Evolutionary conservation across 139 green algal species (phyloP).

Genomic region (Chlamydomonas sp.): DNA sequence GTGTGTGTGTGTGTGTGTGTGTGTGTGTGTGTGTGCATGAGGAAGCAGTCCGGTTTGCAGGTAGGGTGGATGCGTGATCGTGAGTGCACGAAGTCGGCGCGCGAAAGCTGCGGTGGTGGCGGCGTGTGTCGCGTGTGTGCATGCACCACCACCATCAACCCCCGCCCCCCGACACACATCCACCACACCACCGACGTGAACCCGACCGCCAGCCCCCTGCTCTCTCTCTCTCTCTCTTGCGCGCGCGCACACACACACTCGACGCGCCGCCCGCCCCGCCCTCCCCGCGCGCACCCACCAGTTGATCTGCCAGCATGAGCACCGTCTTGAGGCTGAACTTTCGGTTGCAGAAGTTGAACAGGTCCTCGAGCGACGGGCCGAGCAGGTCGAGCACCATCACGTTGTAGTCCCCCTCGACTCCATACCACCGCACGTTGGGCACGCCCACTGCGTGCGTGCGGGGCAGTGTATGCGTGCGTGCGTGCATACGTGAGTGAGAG

Average conservation of each 20-base stretch:
- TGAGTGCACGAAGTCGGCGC: not conserved
- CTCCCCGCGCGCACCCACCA: constrained; percentile 53
- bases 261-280: not conserved
- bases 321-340: constrained; percentile 98
- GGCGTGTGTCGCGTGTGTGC: not conserved
- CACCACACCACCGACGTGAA: not conserved
- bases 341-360: constrained; percentile 99
- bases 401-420: constrained; percentile 98
- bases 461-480: too few species aligned
- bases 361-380: constrained; percentile 91
- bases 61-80: not conserved
- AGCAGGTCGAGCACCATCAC: constrained; percentile 99
- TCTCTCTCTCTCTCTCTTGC: not conserved
- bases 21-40: too few species aligned
- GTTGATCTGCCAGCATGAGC: constrained; percentile 98
- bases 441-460: constrained; percentile 89
- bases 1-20: too few species aligned
- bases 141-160: not conserved
- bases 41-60: too few species aligned
- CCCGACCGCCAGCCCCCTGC: not conserved
- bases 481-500: too few species aligned
- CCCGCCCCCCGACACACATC: not conserved
- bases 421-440: constrained; percentile 97
- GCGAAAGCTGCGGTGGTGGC: not conserved
- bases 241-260: too few species aligned